Base-by-base conservation (phyloP, 2,329 filamentous ascomycete genomes). In the Xylaria sp. region DNA sequence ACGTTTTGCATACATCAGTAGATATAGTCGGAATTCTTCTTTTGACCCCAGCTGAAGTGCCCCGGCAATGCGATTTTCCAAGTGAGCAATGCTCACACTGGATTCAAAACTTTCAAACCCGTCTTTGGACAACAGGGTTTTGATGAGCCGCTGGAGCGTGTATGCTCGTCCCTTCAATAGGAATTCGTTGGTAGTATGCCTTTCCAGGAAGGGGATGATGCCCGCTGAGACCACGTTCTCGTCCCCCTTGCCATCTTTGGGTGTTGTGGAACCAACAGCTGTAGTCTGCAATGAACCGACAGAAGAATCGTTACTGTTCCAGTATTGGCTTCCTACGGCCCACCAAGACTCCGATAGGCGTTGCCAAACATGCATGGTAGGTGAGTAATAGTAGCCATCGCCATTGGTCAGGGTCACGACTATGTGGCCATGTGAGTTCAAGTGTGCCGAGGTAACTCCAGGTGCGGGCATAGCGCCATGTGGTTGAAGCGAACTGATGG, bases 1-100 rank as follows among this genome's bases (percentile, higher is more conserved):
- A 0, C 96, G 90, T 81, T 97, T 98, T 3, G 94, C 95, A 75
- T 99, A 99, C 94, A 98, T 98, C 75, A 94, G 91, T n/a, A 99
- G 83, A 75, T 98, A 98, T 1, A 97, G 84, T 64, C 93, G 89
- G 81, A 98, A 99, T 77, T 99, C 96, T 65, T 98, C 94, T 73
- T 89, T 91, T 0, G 96, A 91, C 3, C 91, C 92, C 0, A 99
- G 83, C 66, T 93, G 91, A 76, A 96, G 81, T 0, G 96, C 93
- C 3, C 93, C 96, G 2, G 96, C 95, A 51, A 99, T 90, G 44
- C 96, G 89, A 75, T 97, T 98, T 79, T 99, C 96, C 13, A 99
- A 83, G 81, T 99, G 96, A 6, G 94, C 95, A 69, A 99, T 94
- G 61, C 93, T 97, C 55, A 97, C 92, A 49, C 89, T 91, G 25